These are phyloP conservation scores for Pythium sp. DNA, from an alignment of 352 stramenopile species.

Conservation along the genomic window DNA sequence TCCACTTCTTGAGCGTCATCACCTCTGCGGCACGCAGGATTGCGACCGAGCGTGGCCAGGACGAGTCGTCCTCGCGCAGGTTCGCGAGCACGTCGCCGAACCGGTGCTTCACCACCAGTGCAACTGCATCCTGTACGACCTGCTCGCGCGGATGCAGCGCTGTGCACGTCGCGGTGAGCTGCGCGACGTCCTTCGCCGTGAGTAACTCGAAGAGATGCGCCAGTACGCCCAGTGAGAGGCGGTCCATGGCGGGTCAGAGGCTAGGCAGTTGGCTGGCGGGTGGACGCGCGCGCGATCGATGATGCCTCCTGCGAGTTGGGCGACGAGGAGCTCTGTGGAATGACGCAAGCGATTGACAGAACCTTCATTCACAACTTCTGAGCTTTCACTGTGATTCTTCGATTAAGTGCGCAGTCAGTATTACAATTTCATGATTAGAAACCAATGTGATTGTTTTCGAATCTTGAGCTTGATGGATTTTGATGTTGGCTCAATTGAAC, in stretches of 20 bases:
- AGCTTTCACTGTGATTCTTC: background rate
- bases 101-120: conserved; percentile 48
- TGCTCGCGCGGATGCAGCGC: conserved; percentile 31
- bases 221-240: conserved; percentile 47
- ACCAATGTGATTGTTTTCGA: too few relatives aligned
- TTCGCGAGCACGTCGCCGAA: conserved; percentile 56
- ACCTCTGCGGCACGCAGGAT: conserved; percentile 63
- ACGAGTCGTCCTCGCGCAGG: conserved; percentile 41
- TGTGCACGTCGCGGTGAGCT: conserved; percentile 42
- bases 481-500: background rate
- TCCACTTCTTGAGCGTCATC: conserved; percentile 56
- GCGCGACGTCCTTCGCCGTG: conserved; percentile 50
- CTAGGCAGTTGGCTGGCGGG: background rate
- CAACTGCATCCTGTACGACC: conserved; percentile 50
- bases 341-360: background rate
- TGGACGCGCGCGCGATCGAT: background rate
- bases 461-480: background rate
- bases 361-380: conserved; percentile 9
- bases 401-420: background rate
- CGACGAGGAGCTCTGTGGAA: background rate
- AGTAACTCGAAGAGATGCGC: conserved; percentile 65
- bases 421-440: background rate
- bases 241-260: conserved; percentile 41
- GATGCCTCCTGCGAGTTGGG: background rate
- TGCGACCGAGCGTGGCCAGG: conserved; percentile 60